Base-by-base conservation (phyloP, 2,329 filamentous ascomycete genomes). In the Fusarium sulawesiense region DNA sequence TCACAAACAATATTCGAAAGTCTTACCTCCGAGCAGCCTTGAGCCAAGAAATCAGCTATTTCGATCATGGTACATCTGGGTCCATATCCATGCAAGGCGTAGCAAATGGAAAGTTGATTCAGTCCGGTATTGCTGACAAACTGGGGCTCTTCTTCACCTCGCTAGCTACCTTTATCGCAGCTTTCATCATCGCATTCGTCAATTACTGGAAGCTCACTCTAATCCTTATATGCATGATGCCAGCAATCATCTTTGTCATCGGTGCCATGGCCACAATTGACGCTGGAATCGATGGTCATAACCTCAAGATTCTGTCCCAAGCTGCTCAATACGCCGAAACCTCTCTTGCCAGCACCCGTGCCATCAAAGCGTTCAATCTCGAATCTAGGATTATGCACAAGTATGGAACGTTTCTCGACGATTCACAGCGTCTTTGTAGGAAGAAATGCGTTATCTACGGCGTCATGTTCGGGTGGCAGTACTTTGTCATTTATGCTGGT, bases 401-500 rank as follows among this genome's bases (percentile, higher is more conserved):
- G 10, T 54, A 44, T 27, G 16, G 14, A 14, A 34, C 50, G 3
- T 13, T 44, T 14, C 42, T 56, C 7, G 16, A 47, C 11, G 23
- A 30, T 16, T 34, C 53, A 2, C 30, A 23, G 14, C 29, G 14
- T 9, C 23, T 57, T 7, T 50, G 60, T 11, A 30, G 34, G 14
- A 62, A 61, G 40, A 61, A 61, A 9, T 56, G 44, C 11, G 3
- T 20, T 14, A 20, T 65, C 0, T 51, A 51, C 18, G 57, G 46
- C 2, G 4, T 51, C 18, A 47, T 61, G 50, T 62, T 56, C 12
- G n/a, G 50, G 11, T 29, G 50, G 27, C 27, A 65, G 18, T 65
- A 56, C 27, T 56, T 62, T 32, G 73, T 81, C 53, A 78, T 82
- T 42, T 82, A 79, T 42, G 68, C 76, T 2, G 80, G 80, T 16